Percentiles rank a stretch among this genome's conserved stretches.
Evolutionary conservation across 2,329 filamentous ascomycete genomes (phyloP).

Genomic region (Huntiella savannae): DNA sequence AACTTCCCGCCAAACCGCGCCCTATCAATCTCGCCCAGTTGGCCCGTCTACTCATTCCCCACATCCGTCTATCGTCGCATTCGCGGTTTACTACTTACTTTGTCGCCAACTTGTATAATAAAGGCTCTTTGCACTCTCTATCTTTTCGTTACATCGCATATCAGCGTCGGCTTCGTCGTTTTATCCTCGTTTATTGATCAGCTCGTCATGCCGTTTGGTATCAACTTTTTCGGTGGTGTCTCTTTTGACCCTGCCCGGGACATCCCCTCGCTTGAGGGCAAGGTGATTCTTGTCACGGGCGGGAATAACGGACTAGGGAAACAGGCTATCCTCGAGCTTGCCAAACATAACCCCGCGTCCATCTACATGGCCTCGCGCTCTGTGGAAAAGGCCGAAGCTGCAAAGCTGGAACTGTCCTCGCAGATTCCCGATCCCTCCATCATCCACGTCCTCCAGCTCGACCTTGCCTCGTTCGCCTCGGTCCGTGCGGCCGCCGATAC

Average conservation of each 20-base stretch:
- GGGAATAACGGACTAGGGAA: constrained; percentile 23
- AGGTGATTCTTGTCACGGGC: constrained; percentile 27
- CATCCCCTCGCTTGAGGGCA: constrained; percentile 26
- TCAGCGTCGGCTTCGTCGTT: background rate
- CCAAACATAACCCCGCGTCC: constrained; percentile 21
- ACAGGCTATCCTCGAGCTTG: constrained; percentile 20
- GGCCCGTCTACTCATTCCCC: background rate
- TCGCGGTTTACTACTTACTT: background rate
- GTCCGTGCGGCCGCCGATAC: constrained; percentile 22
- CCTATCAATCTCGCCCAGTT: background rate
- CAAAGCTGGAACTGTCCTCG: constrained; percentile 8
- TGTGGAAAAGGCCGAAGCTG: constrained; percentile 19
- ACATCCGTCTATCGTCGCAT: background rate
- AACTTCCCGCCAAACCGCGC: background rate
- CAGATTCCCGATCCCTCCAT: constrained; percentile 8
- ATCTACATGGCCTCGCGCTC: constrained; percentile 29
- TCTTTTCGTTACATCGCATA: background rate
- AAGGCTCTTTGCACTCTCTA: background rate
- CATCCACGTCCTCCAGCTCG: constrained; percentile 18
- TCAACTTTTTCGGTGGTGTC: constrained; percentile 11
- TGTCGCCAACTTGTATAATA: background rate
- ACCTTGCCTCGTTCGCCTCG: constrained; percentile 21
- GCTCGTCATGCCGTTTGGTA: constrained; percentile 9
- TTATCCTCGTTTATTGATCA: constrained; percentile 6
- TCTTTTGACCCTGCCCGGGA: constrained; percentile 22